Conservation (phyloP, 352 stramenopile species). For the Phytophthora macrochlamydospora region DNA sequence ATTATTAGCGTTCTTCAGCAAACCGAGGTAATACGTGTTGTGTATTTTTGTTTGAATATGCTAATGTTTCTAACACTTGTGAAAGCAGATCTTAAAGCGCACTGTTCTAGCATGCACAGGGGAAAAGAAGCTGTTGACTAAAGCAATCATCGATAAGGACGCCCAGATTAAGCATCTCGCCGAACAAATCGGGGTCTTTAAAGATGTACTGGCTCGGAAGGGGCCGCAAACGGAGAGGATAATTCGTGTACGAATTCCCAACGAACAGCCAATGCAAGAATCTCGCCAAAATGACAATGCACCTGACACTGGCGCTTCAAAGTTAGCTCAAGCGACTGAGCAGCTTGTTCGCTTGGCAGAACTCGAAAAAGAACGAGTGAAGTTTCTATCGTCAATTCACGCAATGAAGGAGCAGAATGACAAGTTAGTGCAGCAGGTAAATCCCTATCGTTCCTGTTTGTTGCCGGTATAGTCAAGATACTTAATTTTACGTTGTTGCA, state of each 20-base stretch:
- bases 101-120: constrained; percentile 39
- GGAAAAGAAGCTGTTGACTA: constrained; percentile 42
- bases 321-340: not conserved
- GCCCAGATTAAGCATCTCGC: constrained; percentile 36
- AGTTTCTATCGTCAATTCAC: constrained; percentile 21
- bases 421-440: constrained; percentile 22
- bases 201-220: constrained; percentile 56
- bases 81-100: constrained; percentile 43
- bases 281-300: not conserved
- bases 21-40: constrained; percentile 40
- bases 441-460: too few relatives aligned
- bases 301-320: not conserved
- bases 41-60: not conserved
- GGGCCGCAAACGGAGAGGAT: constrained; percentile 12
- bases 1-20: constrained; percentile 54
- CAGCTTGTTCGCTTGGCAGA: constrained; percentile 16
- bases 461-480: not conserved
- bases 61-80: not conserved
- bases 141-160: constrained; percentile 35
- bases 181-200: constrained; percentile 68
- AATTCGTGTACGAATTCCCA: not conserved
- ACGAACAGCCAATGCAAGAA: constrained; percentile 1
- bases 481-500: constrained; percentile 2
- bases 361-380: constrained; percentile 27
- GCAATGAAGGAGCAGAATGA: constrained; percentile 16